phyloP scores from a whole-genome alignment of 805 yeast genomes.

The Jamesozyma jinghongensis region DNA sequence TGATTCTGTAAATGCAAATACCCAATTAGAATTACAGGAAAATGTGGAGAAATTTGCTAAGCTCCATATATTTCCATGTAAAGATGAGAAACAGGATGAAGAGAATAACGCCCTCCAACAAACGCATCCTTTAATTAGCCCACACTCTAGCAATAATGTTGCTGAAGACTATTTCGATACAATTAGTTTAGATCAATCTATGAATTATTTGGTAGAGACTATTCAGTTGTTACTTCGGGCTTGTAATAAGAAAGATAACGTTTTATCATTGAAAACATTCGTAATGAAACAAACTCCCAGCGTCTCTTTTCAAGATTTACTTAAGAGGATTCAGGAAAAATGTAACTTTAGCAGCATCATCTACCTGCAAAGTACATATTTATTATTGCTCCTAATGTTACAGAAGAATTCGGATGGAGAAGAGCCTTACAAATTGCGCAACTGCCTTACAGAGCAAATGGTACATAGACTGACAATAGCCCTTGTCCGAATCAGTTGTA shows the following conservation, averaged over 20 bases:
- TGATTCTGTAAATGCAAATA: not conserved
- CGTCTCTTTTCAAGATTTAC: slow-evolving; percentile 16
- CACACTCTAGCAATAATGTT: too few relatives aligned
- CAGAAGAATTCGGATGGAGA: slow-evolving; percentile 6
- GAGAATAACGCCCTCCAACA: not conserved
- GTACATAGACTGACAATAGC: slow-evolving; percentile 39
- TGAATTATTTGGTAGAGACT: slow-evolving; percentile 4
- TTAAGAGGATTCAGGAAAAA: slow-evolving; percentile 24
- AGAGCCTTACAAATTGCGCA: slow-evolving; percentile 7
- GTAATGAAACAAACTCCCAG: slow-evolving; percentile 26
- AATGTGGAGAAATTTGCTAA: slow-evolving; percentile 1
- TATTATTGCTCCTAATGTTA: slow-evolving; percentile 18
- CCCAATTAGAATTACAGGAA: not conserved
- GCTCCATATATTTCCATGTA: not conserved
- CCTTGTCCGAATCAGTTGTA: slow-evolving; percentile 37
- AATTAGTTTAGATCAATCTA: slow-evolving; percentile 2
- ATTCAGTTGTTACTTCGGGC: not conserved
- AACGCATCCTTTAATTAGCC: too few relatives aligned
- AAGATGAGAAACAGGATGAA: not conserved
- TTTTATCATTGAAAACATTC: slow-evolving; percentile 8
- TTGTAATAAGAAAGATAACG: not conserved
- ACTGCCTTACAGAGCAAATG: slow-evolving; percentile 30
- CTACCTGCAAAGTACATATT: slow-evolving; percentile 20
- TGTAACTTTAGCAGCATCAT: slow-evolving; percentile 23
- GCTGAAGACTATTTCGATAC: not conserved